Conservation (phyloP, 2,329 filamentous ascomycete species). For the Phaeosphaeriaceae sp. region DNA sequence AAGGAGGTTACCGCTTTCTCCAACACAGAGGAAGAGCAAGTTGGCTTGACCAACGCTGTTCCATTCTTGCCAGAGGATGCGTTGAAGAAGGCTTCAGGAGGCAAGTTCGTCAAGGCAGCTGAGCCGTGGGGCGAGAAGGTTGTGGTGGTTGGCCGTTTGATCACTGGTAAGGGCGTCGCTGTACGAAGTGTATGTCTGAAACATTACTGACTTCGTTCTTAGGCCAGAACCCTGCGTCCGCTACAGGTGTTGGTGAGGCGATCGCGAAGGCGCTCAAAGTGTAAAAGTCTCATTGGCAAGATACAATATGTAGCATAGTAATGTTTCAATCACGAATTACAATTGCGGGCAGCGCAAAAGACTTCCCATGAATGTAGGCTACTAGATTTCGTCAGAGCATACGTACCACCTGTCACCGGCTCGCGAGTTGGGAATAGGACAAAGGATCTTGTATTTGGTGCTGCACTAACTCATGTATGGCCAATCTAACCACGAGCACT, state of each 20-base stretch:
- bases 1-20: slow-evolving; percentile 68
- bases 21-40: slow-evolving; percentile 63
- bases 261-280: slow-evolving; percentile 49
- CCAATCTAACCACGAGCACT: no score
- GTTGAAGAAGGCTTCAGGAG: slow-evolving; percentile 59
- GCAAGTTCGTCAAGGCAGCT: slow-evolving; percentile 64
- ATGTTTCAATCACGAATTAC: not conserved
- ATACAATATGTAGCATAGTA: not conserved
- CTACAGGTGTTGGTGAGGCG: slow-evolving; percentile 53
- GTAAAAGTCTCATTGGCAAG: slow-evolving; percentile 6
- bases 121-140: slow-evolving; percentile 58
- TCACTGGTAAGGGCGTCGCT: no score
- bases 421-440: no score
- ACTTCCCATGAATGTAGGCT: not conserved
- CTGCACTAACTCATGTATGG: no score
- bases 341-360: not conserved
- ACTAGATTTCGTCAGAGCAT: not conserved
- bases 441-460: no score
- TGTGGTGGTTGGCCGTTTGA: slow-evolving; percentile 49
- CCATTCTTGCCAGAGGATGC: slow-evolving; percentile 70
- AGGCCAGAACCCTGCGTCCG: slow-evolving; percentile 58
- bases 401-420: not conserved
- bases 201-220: no score
- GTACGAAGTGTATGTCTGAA: no score
- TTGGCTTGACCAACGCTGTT: slow-evolving; percentile 53